Evolutionary conservation across 768 basidiomycete genomes (phyloP).

Genomic region (Pleurotus djamor): DNA sequence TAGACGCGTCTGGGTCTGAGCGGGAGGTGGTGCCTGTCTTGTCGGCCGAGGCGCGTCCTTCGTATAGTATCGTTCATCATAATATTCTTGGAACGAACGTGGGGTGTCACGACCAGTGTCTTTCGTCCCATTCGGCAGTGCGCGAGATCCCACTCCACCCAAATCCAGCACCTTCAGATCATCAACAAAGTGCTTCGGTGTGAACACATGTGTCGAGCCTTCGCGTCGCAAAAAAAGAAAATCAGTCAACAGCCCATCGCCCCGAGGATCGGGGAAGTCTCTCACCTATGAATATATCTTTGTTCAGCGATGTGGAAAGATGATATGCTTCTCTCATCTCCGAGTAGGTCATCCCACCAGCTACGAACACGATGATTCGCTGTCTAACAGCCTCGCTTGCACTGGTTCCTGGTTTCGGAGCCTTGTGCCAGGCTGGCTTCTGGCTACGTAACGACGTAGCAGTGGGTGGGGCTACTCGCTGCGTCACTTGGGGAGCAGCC

Average conservation of each 20-base stretch:
- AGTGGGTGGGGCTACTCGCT: constrained; percentile 52
- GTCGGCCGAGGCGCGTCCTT: constrained; percentile 58
- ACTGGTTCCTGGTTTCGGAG: constrained; percentile 51
- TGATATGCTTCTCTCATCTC: constrained; percentile 90
- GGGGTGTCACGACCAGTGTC: constrained; percentile 37
- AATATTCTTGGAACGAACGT: constrained; percentile 68
- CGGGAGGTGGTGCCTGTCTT: constrained; percentile 32
- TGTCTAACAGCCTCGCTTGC: constrained; percentile 55
- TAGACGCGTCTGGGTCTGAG: constrained; percentile 17
- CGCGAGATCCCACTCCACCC: constrained; percentile 79
- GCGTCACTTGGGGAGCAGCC: constrained; percentile 40
- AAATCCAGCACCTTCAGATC: constrained; percentile 87
- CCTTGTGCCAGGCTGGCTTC: constrained; percentile 88
- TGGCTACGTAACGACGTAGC: constrained; percentile 83
- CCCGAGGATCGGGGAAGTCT: not conserved
- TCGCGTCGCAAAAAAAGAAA: not conserved
- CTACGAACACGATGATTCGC: constrained; percentile 85
- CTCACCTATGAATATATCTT: constrained; percentile 90
- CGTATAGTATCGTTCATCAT: constrained; percentile 77
- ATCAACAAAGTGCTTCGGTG: constrained; percentile 81
- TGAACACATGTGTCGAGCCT: constrained; percentile 90
- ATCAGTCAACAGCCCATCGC: not conserved
- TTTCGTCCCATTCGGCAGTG: constrained; percentile 66
- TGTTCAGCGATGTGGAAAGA: constrained; percentile 69
- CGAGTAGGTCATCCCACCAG: constrained; percentile 95